Evolutionary conservation across 768 basidiomycete genomes (phyloP).

Genomic region (Leccinum aurantiacum): DNA sequence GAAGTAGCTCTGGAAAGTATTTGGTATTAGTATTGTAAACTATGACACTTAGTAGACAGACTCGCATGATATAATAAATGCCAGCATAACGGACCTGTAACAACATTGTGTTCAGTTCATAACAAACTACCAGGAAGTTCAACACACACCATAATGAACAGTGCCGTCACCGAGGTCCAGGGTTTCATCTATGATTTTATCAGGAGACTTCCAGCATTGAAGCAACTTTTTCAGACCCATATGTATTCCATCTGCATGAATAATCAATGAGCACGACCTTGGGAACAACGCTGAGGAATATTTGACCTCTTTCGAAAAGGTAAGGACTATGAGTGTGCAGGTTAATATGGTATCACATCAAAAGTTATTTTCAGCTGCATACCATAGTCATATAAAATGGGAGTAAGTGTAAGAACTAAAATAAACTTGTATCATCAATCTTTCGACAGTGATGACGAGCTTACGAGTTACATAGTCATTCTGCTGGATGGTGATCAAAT

Average conservation of each 20-base stretch:
- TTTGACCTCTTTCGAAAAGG: not conserved
- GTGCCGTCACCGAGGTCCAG: not conserved
- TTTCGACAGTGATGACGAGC: not conserved
- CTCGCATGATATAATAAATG: constrained; percentile 5
- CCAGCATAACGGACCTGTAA: constrained; percentile 15
- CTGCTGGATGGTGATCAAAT: not conserved
- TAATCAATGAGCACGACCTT: not conserved
- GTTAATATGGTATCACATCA: not conserved
- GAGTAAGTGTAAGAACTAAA: not conserved
- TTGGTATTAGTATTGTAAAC: not conserved
- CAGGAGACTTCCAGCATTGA: not conserved
- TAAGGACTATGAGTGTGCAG: not conserved
- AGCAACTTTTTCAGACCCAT: not conserved
- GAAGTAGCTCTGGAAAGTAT: not conserved
- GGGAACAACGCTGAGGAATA: not conserved
- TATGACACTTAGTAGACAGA: not conserved
- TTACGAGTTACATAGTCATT: not conserved
- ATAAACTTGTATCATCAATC: not conserved
- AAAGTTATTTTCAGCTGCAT: not conserved
- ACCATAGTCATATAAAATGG: not conserved
- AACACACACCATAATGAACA: not conserved
- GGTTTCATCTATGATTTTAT: not conserved
- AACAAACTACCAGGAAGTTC: not conserved
- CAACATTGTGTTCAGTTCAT: not conserved
- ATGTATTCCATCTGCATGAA: not conserved